Conservation (phyloP, 2,329 filamentous ascomycete species). For the Colletotrichum trifolii region DNA sequence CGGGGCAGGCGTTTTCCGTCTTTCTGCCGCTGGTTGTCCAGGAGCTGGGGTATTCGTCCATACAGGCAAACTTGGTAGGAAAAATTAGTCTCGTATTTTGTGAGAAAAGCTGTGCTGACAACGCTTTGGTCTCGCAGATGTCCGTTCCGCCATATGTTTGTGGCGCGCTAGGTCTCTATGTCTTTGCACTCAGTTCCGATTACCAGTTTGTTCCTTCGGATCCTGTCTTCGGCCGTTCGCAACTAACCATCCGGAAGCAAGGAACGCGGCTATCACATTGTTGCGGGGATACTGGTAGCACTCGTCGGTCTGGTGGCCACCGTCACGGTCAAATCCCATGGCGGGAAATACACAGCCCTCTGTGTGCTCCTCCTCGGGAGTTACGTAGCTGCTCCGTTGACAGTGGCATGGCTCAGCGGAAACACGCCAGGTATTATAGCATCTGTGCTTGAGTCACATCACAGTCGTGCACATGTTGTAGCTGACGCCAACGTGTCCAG, state of each 20-base stretch:
- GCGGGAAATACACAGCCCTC: conserved; percentile 42
- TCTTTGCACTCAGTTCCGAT: conserved; percentile 45
- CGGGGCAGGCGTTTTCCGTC: conserved; percentile 45
- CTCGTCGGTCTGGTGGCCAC: conserved; percentile 43
- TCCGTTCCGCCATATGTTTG: conserved; percentile 47
- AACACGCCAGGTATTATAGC: conserved; percentile 42
- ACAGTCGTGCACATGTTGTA: background rate
- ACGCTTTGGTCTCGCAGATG: conserved; percentile 37
- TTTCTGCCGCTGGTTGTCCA: conserved; percentile 48
- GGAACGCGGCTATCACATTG: conserved; percentile 46
- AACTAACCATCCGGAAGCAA: conserved; percentile 16
- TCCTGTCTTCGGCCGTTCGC: background rate
- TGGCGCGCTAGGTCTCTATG: conserved; percentile 44
- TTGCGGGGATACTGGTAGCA: conserved; percentile 42
- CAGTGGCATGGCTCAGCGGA: conserved; percentile 47
- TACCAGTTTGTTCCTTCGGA: conserved; percentile 27
- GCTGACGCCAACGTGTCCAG: conserved; percentile 21
- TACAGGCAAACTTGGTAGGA: conserved; percentile 43
- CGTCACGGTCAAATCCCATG: conserved; percentile 37
- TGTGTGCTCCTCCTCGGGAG: conserved; percentile 46
- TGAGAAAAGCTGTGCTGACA: background rate
- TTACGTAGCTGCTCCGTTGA: conserved; percentile 46
- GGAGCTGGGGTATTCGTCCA: conserved; percentile 42
- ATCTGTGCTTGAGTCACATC: too few relatives aligned
- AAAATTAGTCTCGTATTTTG: background rate